Base-by-base conservation (phyloP, 2,329 filamentous ascomycete genomes). In the Ilyonectria destructans region DNA sequence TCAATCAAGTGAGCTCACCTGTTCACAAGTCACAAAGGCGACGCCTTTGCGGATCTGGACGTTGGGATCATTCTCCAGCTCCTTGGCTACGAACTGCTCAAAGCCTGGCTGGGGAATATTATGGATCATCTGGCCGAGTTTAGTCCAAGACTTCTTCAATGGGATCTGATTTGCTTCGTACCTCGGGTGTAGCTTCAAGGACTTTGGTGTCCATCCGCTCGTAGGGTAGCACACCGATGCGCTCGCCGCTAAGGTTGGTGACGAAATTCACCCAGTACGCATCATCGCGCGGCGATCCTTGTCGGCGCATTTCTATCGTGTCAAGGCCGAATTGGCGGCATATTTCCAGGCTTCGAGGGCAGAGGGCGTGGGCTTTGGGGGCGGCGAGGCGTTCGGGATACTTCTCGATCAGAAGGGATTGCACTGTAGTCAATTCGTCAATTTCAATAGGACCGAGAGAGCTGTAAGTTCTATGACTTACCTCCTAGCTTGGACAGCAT, bases 91-190 rank as follows among this genome's bases (percentile, higher is more conserved):
- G 31, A 63, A 46, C 23, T 61, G 64, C 52, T 84, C 82, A 64
- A 83, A 82, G 1, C 70, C 75, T 8, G 82, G 82, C 46, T 84
- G 82, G 0, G 82, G 80, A 6, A 84, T 80, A 62, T 84, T 84
- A 51, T 83, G 81, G 26, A 84, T 82, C 82, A 83, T 83, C 55
- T 74, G 12, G 3, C 6, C 6, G 2, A 13, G 10, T 19, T 63
- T 5, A 58, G 6, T 26, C 15, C 17, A n/a, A 31, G 33, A 1
- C 17, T 21, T 10, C 15, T 19, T 35, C 15, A 12, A 19, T 26
- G 3, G 26, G 13, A n/a, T 37, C 13, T 35, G 19, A 3, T 15
- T 8, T 8, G 6, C 35, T 17, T 17, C 49, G 13, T 56, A 66
- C 63, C 63, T 66, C 63, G 1, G 63, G 63, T 1, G 63, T 66